Evolutionary conservation across 2,329 filamentous ascomycete species (phyloP), one percentile per base, ranked within the genome.

Genomic region (Huntiella omanensis): DNA sequence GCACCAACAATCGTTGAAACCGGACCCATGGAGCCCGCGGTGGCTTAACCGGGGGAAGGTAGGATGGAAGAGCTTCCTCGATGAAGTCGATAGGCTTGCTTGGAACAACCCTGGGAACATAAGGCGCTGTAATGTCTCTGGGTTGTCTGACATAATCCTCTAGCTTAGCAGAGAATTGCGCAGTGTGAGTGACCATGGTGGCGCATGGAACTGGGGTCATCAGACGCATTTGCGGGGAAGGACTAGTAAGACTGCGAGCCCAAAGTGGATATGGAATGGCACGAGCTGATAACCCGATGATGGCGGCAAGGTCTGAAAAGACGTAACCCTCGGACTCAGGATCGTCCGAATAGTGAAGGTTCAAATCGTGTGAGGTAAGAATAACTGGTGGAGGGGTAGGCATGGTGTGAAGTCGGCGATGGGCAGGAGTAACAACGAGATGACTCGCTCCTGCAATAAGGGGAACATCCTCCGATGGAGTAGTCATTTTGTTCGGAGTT

Each of bases 11-110:
- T 11, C 34, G 16, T 10, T 42, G 45, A 13, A 19, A 47, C 5
- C 45, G 38, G 4, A 47, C 11, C 45, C 45, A 47, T 17, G 45
- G 36, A 12, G 45, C 38, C 38, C 16, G 13, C 15, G 45, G 45
- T 4, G 39, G 22, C 15, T 19, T 35, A 16, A 36, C 13, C n/a
- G 37, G n/a, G 5, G 45, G 37, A 7, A 42, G 32, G 11, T 19
- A 13, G 6, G 19, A 17, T 4, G 45, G 45, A 17, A 47, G 28
- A 12, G 36, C 33, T 6, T 39, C 33, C 11, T 41, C 38, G 12
- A 47, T 39, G 17, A 47, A 47, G 33, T 47, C 45, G 19, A 47
- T 38, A 16, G 32, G 37, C 7, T 41, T 33, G 17, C 33, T 17
- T 8, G 34, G 17, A 28, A 28, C 22, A 8, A 28, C 22, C 22